Evolutionary conservation across 352 stramenopile species (phyloP).

Genomic region (Chrysophaeum taylorii): DNA sequence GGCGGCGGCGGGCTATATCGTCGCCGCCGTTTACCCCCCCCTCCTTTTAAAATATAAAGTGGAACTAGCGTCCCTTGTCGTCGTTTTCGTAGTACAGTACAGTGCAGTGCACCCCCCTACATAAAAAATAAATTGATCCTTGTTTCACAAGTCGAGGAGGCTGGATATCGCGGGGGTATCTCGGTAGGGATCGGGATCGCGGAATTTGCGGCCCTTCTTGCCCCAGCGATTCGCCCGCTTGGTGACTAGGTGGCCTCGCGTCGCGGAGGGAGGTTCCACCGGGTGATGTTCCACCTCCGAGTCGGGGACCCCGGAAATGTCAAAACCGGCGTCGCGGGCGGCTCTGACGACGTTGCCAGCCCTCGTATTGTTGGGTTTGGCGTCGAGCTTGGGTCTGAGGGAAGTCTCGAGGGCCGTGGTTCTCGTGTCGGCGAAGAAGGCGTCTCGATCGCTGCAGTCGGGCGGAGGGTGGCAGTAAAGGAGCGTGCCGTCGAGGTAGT

Average conservation of each 20-base stretch:
- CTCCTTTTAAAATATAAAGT: too few relatives aligned
- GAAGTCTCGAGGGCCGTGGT: neutral
- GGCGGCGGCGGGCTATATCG: too few relatives aligned
- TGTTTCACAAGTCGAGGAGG: too few relatives aligned
- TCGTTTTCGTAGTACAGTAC: too few relatives aligned
- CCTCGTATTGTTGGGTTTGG: neutral
- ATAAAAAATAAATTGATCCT: too few relatives aligned
- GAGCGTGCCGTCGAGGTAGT: constrained; percentile 93
- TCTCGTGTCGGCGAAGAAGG: constrained; percentile 44
- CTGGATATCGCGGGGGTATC: too few relatives aligned
- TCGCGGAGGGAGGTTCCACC: constrained; percentile 13
- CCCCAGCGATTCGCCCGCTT: constrained; percentile 68
- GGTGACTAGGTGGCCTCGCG: constrained; percentile 35
- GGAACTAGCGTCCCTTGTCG: too few relatives aligned
- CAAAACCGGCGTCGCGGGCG: constrained; percentile 11
- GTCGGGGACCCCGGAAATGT: constrained; percentile 21
- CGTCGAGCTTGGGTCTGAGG: neutral
- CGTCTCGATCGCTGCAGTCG: constrained; percentile 29
- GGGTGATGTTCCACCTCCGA: constrained; percentile 12
- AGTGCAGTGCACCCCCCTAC: too few relatives aligned
- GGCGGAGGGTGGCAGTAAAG: constrained; percentile 91
- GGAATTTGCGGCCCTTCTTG: constrained; percentile 86
- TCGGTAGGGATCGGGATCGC: constrained; percentile 95
- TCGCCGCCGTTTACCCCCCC: too few relatives aligned
- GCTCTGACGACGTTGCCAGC: neutral